phyloP scores from a whole-genome alignment of 140 eudicot genomes.

The Oenanthe javanica region DNA sequence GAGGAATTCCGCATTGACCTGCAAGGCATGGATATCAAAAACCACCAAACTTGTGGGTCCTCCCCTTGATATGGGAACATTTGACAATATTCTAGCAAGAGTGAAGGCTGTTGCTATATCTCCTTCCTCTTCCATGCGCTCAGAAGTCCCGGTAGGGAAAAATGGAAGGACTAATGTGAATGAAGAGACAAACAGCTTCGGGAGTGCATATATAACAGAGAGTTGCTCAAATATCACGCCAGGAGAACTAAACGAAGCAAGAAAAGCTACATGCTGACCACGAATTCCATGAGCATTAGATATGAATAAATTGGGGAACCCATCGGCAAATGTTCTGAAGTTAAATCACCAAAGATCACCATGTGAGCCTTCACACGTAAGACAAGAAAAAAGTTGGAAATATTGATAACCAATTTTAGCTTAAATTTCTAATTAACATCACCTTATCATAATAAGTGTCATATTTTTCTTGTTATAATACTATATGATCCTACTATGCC shows the following conservation, averaged over 20 bases:
- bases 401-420: background rate
- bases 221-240: constrained; percentile 95
- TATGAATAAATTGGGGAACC: constrained; percentile 90
- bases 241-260: constrained; percentile 94
- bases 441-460: background rate
- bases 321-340: constrained; percentile 89
- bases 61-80: constrained; percentile 81
- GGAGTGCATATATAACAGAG: constrained; percentile 88
- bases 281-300: constrained; percentile 97
- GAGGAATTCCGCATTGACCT: constrained; percentile 35
- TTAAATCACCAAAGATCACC: constrained; percentile 3
- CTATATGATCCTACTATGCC: too few species aligned
- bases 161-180: constrained; percentile 96
- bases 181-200: constrained; percentile 85
- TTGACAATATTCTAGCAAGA: constrained; percentile 85
- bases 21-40: constrained; percentile 93
- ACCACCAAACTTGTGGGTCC: constrained; percentile 97
- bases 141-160: constrained; percentile 96
- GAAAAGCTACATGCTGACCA: constrained; percentile 96
- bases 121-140: constrained; percentile 98
- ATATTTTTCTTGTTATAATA: background rate
- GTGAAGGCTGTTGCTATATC: constrained; percentile 98
- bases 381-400: background rate
- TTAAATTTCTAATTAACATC: background rate
- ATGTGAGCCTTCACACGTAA: constrained; percentile 9